A percentile compares a stretch with the other conserved stretches of the same genome.
Conservation (phyloP, 306 rosid species). For the Rosa persica region DNA sequence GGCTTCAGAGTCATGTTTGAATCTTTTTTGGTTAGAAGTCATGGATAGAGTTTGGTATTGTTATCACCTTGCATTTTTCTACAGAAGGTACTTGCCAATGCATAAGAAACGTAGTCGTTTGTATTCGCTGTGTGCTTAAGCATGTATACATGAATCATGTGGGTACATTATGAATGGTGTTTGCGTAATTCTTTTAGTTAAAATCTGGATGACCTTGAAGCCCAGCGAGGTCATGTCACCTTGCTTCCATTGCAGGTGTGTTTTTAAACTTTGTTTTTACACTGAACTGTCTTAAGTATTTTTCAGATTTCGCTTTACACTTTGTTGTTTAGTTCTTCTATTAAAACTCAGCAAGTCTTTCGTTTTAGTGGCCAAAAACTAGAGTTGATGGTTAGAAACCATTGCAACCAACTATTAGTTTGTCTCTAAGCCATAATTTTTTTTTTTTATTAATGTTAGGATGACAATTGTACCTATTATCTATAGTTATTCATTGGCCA, state of each 20-base stretch:
- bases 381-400: not conserved
- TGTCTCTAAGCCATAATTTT: not conserved
- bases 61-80: not conserved
- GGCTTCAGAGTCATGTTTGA: slow-evolving; percentile 5
- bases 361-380: not conserved
- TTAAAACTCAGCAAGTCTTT: not conserved
- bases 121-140: not conserved
- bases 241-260: not conserved
- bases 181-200: not conserved
- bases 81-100: not conserved
- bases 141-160: not conserved
- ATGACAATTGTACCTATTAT: not conserved
- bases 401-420: not conserved
- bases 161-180: not conserved
- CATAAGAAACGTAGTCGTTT: not conserved
- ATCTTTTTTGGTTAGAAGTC: not conserved
- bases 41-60: not conserved
- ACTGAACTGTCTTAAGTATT: not conserved
- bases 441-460: not conserved
- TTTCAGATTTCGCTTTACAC: not conserved
- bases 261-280: not conserved
- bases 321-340: not conserved
- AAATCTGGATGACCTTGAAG: not conserved
- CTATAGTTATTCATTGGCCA: not conserved
- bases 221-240: not conserved